A percentile compares a stretch with the other conserved stretches of the same genome.
Evolutionary conservation across 805 yeast genomes (phyloP).

Genomic region (Lipomyces sp.): DNA sequence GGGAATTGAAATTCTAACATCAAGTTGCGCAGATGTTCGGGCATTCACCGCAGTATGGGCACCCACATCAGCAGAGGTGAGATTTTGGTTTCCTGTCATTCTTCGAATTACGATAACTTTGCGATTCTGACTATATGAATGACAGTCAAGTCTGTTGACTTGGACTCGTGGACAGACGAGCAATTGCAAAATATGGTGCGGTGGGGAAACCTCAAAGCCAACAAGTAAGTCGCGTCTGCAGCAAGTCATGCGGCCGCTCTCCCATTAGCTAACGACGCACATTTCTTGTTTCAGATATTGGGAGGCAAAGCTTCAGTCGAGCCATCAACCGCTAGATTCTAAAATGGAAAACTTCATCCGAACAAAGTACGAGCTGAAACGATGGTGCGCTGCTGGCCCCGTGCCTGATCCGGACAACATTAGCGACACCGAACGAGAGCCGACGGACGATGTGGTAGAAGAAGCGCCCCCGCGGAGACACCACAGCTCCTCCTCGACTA

Average conservation of each 20-base stretch:
- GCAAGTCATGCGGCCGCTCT: too few relatives aligned
- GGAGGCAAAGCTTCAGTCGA: constrained; percentile 73
- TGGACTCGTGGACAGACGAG: constrained; percentile 95
- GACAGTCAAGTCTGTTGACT: constrained; percentile 81
- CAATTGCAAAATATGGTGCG: constrained; percentile 75
- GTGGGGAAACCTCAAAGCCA: constrained; percentile 84
- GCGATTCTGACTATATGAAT: too few relatives aligned
- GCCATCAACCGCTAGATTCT: constrained; percentile 70
- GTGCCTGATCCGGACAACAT: constrained; percentile 56
- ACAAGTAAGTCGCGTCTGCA: constrained; percentile 38
- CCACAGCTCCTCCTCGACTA: constrained; percentile 3
- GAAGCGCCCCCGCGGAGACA: neutral
- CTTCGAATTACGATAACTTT: too few relatives aligned
- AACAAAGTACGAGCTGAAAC: constrained; percentile 85
- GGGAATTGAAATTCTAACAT: neutral
- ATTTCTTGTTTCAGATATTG: constrained; percentile 47
- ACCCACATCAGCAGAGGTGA: constrained; percentile 76
- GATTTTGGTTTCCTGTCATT: too few relatives aligned
- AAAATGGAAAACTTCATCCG: constrained; percentile 86
- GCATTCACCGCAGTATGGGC: constrained; percentile 92
- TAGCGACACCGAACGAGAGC: constrained; percentile 24
- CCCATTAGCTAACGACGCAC: too few relatives aligned
- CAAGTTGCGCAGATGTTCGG: constrained; percentile 64
- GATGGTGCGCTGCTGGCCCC: constrained; percentile 63
- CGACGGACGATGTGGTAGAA: constrained; percentile 1